These are phyloP conservation scores for Cucumis variabilis DNA, from an alignment of 331 rosid species.

Conservation along the genomic window DNA sequence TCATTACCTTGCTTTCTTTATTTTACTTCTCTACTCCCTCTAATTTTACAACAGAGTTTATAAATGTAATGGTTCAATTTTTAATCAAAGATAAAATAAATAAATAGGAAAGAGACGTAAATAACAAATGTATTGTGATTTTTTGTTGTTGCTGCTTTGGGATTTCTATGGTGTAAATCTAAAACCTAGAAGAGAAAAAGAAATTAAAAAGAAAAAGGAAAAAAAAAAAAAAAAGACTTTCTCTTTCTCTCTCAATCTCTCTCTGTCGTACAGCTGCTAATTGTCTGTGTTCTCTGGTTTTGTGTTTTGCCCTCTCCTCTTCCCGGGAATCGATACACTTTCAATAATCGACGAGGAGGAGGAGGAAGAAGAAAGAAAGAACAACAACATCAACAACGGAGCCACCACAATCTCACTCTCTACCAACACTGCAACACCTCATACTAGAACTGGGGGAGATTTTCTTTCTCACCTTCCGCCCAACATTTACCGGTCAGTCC, in stretches of 20 bases:
- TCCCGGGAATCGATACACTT: conserved; percentile 23
- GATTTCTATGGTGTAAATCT: conserved; percentile 64
- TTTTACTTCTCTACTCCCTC: not conserved
- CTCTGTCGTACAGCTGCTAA: conserved; percentile 32
- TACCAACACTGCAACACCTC: not conserved
- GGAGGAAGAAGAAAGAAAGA: not conserved
- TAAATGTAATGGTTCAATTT: too few species aligned
- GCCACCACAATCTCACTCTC: too few species aligned
- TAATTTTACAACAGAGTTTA: too few species aligned
- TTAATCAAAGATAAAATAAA: too few species aligned
- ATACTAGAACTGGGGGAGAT: too few species aligned
- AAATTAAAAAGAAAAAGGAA: not conserved
- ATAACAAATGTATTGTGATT: too few species aligned
- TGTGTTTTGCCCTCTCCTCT: conserved; percentile 13
- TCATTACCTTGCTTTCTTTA: not conserved
- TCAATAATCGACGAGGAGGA: conserved; percentile 1
- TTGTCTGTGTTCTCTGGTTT: conserved; percentile 29
- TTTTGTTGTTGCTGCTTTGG: not conserved
- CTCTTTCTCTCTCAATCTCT: conserved; percentile 26
- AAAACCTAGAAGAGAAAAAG: conserved; percentile 37
- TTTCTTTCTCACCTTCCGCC: not conserved
- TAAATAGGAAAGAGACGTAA: too few species aligned
- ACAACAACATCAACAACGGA: too few species aligned
- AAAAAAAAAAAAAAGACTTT: conserved; percentile 2
- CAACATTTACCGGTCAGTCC: not conserved